phyloP scores from a whole-genome alignment of 768 basidiomycete species.

The Phanerochaete sordida region DNA sequence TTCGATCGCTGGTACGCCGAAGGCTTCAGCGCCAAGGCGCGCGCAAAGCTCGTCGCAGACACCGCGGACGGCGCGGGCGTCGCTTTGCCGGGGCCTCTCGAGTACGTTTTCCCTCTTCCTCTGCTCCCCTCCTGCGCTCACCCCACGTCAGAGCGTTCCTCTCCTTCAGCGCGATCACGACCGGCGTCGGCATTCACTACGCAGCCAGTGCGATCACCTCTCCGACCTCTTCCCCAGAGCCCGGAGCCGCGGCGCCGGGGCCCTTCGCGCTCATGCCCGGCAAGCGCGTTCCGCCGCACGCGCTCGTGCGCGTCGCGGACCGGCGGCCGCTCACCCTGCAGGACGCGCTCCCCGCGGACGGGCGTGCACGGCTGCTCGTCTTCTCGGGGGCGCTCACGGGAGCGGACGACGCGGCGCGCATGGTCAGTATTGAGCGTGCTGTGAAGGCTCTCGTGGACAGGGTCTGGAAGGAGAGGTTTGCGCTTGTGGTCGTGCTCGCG shows the following conservation, averaged over 20 bases:
- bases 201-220: slow-evolving; percentile 36
- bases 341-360: slow-evolving; percentile 46
- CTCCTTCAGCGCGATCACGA: slow-evolving; percentile 51
- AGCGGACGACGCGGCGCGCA: too few relatives aligned
- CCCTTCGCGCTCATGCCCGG: slow-evolving; percentile 46
- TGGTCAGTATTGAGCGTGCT: too few relatives aligned
- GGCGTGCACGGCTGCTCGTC: slow-evolving; percentile 50
- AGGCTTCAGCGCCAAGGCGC: slow-evolving; percentile 36
- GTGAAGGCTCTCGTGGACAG: too few relatives aligned
- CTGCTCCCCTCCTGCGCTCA: background rate
- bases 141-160: slow-evolving; percentile 40
- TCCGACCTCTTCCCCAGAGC: slow-evolving; percentile 29
- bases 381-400: slow-evolving; percentile 40
- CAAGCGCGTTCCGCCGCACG: slow-evolving; percentile 49
- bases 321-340: slow-evolving; percentile 49
- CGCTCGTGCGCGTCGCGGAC: slow-evolving; percentile 49
- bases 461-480: background rate
- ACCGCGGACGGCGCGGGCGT: slow-evolving; percentile 37
- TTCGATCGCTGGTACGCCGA: slow-evolving; percentile 65
- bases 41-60: slow-evolving; percentile 30
- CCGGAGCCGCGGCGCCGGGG: slow-evolving; percentile 27
- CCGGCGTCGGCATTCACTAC: slow-evolving; percentile 55
- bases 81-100: slow-evolving; percentile 44
- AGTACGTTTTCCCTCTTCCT: slow-evolving; percentile 24
- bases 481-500: too few relatives aligned